Conservation (phyloP, 2,329 filamentous ascomycete species). For the Aspergillus sp. region DNA sequence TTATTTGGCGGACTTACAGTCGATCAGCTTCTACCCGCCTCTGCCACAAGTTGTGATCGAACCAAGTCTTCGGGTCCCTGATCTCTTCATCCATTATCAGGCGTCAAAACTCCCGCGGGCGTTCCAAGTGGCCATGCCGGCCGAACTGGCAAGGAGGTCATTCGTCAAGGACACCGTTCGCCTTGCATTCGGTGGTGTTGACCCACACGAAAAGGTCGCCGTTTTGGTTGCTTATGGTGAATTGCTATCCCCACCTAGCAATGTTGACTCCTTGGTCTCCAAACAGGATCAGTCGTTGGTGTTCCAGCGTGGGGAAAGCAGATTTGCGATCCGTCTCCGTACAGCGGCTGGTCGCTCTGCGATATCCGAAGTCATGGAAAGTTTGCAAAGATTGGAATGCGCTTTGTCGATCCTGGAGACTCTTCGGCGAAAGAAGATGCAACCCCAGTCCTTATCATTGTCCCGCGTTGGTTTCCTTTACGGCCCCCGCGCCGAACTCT, state of each 20-base stretch:
- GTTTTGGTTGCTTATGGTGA: conserved; percentile 38
- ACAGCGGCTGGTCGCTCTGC: conserved; percentile 35
- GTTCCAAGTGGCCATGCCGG: conserved; percentile 29
- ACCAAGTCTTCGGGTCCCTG: conserved; percentile 32
- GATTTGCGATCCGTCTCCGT: conserved; percentile 40
- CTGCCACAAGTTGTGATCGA: conserved; percentile 30
- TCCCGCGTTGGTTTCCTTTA: conserved; percentile 37
- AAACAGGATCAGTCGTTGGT: conserved; percentile 31
- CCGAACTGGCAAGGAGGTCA: conserved; percentile 23
- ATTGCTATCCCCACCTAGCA: conserved; percentile 26
- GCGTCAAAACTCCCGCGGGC: conserved; percentile 27
- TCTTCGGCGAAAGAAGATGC: conserved; percentile 33
- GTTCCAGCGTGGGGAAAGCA: conserved; percentile 31
- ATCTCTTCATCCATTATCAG: conserved; percentile 35
- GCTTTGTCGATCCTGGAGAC: conserved; percentile 34
- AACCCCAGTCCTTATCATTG: conserved; percentile 32
- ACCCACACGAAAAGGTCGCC: conserved; percentile 29
- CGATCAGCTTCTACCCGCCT: conserved; percentile 27
- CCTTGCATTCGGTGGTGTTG: conserved; percentile 39
- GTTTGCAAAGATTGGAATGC: conserved; percentile 39
- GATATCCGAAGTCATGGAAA: conserved; percentile 34
- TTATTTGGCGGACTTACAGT: conserved; percentile 30
- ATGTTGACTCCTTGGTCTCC: conserved; percentile 24
- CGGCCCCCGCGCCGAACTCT: conserved; percentile 26
- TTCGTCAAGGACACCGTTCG: conserved; percentile 36